Conservation (phyloP, 164 flowering plant genomes). For the Dillenia suffruticosa region DNA sequence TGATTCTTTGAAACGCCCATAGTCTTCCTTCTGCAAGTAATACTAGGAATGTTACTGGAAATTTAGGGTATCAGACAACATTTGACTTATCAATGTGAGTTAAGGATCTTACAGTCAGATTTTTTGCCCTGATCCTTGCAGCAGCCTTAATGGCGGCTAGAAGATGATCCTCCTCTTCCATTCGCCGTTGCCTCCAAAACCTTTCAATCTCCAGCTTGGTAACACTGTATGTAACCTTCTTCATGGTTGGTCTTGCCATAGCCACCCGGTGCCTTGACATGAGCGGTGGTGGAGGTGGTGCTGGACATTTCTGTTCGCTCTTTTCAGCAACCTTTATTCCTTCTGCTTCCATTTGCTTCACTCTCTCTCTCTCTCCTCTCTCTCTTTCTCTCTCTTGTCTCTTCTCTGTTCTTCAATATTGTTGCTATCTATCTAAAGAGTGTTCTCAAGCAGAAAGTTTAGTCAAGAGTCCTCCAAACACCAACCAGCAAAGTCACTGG, state of each 20-base stretch:
- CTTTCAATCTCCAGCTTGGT: conserved; percentile 64
- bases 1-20: conserved; percentile 47
- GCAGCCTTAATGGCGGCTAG: conserved; percentile 75
- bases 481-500: conserved; percentile 7
- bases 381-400: neutral
- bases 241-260: conserved; percentile 1
- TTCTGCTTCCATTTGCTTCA: conserved; percentile 14
- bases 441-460: no score
- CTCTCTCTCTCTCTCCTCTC: neutral
- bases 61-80: neutral
- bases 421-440: no score
- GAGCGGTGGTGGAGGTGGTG: conserved; percentile 29
- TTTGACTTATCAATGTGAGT: no score
- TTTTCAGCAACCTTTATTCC: conserved; percentile 5
- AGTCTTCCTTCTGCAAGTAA: conserved; percentile 48
- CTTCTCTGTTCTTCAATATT: neutral
- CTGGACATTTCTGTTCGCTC: conserved; percentile 8
- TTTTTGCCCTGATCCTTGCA: conserved; percentile 59
- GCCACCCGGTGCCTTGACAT: conserved; percentile 11
- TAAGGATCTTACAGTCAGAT: conserved; percentile 43
- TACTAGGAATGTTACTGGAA: no score
- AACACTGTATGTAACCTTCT: conserved; percentile 25
- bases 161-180: conserved; percentile 73
- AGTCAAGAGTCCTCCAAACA: neutral
- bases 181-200: conserved; percentile 65